Evolutionary conservation across 306 rosid genomes (phyloP).

Genomic region (Glycyrrhiza uralensis): DNA sequence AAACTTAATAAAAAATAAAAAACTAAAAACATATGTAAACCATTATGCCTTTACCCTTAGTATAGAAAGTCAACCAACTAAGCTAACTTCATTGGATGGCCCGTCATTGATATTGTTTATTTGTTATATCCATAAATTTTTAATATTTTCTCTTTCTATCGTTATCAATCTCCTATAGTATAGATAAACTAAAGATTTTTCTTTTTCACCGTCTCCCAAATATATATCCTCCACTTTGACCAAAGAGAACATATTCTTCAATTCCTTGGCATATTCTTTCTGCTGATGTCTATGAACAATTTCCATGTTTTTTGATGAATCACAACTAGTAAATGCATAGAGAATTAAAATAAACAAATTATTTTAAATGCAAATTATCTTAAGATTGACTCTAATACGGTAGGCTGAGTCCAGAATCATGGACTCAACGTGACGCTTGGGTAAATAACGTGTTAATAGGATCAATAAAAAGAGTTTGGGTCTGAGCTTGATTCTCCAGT

Average conservation of each 20-base stretch:
- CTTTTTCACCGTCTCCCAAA: neutral
- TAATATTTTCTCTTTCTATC: neutral
- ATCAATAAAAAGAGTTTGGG: too few species aligned
- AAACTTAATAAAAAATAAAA: too few species aligned
- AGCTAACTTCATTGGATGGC: neutral
- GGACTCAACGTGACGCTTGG: neutral
- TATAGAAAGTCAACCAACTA: neutral
- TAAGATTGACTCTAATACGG: neutral
- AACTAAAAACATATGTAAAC: too few species aligned
- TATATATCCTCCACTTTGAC: neutral
- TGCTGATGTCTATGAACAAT: neutral
- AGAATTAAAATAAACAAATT: neutral
- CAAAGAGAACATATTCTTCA: neutral
- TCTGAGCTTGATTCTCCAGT: too few species aligned
- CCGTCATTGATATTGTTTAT: neutral
- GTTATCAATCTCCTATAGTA: neutral
- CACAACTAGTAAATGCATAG: neutral
- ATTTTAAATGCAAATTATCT: neutral
- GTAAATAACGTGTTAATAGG: too few species aligned
- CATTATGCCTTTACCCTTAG: neutral
- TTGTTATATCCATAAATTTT: neutral
- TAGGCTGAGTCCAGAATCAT: neutral
- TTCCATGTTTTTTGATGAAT: neutral
- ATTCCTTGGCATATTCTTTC: slow-evolving; percentile 28
- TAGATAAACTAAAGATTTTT: neutral